Evolutionary conservation across 2,329 filamentous ascomycete species (phyloP).

Genomic region (Graphiopsis chlorocephala): DNA sequence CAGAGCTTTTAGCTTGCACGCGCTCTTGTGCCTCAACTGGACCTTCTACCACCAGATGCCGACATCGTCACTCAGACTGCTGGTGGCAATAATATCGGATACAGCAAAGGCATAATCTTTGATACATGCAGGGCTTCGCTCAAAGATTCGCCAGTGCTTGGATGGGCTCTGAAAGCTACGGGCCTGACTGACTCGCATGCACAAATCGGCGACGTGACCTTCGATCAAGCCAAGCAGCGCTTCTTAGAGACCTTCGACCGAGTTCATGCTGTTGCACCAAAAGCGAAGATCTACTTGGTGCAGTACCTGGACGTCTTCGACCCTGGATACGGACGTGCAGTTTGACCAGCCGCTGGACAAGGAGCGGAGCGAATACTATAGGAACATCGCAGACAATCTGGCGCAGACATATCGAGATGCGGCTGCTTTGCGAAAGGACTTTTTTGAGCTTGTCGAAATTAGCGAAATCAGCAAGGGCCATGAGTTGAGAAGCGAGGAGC

Average conservation of each 20-base stretch:
- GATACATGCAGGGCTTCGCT: neutral
- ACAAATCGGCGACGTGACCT: neutral
- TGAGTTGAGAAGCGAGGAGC: neutral
- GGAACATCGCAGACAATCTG: neutral
- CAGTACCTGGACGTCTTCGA: neutral
- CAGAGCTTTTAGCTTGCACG: constrained; percentile 19
- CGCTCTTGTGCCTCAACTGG: constrained; percentile 19
- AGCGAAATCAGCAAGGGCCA: neutral
- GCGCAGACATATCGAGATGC: neutral
- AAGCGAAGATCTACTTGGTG: neutral
- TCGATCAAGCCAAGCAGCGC: neutral
- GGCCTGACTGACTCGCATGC: neutral
- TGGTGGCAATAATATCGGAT: neutral
- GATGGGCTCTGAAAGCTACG: neutral
- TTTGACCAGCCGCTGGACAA: neutral
- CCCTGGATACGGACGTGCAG: neutral
- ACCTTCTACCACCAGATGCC: neutral
- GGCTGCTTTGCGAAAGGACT: neutral
- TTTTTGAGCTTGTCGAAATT: neutral
- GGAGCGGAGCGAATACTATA: neutral
- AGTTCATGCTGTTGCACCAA: neutral
- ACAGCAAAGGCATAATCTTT: neutral
- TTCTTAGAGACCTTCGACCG: neutral
- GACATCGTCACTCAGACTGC: neutral
- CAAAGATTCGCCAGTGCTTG: neutral